Conservation (phyloP, 2,329 filamentous ascomycete species). For the Talaromyces verruculosus region DNA sequence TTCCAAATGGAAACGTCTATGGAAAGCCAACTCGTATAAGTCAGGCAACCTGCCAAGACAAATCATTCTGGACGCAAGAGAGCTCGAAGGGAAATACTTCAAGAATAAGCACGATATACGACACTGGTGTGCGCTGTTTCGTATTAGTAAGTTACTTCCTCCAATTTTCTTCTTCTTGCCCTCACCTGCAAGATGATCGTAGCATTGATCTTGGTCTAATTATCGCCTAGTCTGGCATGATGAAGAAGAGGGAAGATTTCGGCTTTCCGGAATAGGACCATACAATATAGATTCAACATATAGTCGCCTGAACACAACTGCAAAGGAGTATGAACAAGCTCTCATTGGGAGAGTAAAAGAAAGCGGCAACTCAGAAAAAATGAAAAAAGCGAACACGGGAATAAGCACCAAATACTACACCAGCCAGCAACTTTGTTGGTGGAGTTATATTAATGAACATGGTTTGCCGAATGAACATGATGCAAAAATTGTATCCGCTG, state of each 20-base stretch:
- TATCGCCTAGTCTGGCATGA: slow-evolving; percentile 1
- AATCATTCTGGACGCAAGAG: background rate
- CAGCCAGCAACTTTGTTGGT: no score
- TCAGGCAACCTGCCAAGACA: background rate
- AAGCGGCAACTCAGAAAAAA: background rate
- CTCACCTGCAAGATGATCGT: background rate
- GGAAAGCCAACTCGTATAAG: background rate
- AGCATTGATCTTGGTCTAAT: background rate
- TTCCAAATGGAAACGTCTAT: background rate
- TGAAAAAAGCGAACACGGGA: no score
- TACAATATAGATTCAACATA: background rate
- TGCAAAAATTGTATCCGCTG: no score
- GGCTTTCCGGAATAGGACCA: background rate
- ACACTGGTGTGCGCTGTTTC: background rate
- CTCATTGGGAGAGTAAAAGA: background rate
- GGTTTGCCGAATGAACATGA: no score
- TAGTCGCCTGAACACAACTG: background rate
- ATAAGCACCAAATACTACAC: no score
- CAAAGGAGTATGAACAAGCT: background rate
- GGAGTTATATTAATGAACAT: no score
- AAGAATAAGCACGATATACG: background rate
- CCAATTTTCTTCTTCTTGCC: no score
- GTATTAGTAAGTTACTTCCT: background rate
- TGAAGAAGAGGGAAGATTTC: background rate
- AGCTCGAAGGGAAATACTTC: slow-evolving; percentile 3